These are phyloP conservation scores for Thraustochytrium sp. DNA, from an alignment of 352 stramenopile species.

Conservation along the genomic window DNA sequence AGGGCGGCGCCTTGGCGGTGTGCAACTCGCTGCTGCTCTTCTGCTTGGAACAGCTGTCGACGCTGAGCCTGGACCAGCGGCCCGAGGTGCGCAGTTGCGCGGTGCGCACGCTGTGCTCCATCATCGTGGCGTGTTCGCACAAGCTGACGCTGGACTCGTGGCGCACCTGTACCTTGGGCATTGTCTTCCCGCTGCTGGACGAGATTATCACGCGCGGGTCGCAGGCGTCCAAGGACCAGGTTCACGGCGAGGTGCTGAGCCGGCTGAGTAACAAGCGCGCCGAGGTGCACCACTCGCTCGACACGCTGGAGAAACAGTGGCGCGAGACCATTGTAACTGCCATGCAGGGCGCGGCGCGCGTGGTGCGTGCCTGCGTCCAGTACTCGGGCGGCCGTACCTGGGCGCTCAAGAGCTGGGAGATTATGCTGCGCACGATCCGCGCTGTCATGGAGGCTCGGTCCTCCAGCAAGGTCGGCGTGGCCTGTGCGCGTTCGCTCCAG, in stretches of 20 bases:
- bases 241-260: constrained; percentile 17
- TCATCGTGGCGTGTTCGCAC: constrained; percentile 83
- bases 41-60: constrained; percentile 69
- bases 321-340: constrained; percentile 88
- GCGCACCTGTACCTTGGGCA: constrained; percentile 84
- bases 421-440: constrained; percentile 35
- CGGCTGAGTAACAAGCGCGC: constrained; percentile 56
- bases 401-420: constrained; percentile 36
- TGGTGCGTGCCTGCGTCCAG: constrained; percentile 62
- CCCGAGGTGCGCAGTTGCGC: constrained; percentile 91
- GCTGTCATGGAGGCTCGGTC: not conserved
- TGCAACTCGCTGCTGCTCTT: constrained; percentile 56
- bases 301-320: constrained; percentile 93
- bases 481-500: constrained; percentile 65
- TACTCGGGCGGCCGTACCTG: not conserved
- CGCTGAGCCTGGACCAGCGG: constrained; percentile 79
- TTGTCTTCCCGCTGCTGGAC: constrained; percentile 78
- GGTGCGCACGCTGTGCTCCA: constrained; percentile 95
- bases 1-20: constrained; percentile 43
- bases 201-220: constrained; percentile 45
- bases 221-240: constrained; percentile 8
- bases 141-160: constrained; percentile 82
- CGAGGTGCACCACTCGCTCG: constrained; percentile 88
- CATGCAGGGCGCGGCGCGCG: constrained; percentile 83
- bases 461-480: constrained; percentile 70